These are phyloP conservation scores for Calocybe cyanea DNA, from an alignment of 768 basidiomycete species.

Conservation along the genomic window DNA sequence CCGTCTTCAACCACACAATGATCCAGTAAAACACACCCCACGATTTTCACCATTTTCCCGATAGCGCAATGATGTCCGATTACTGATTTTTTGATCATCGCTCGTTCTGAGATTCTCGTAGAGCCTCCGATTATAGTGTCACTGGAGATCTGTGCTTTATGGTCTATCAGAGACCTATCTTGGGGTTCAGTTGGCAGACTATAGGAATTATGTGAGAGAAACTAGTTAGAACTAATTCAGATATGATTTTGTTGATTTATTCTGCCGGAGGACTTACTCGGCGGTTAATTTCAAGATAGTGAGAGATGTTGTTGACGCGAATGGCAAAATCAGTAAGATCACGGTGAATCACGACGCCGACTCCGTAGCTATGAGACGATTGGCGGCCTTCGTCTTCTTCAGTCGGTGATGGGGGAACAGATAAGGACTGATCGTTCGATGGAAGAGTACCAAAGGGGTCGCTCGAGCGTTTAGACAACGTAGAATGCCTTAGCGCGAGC, in stretches of 20 bases:
- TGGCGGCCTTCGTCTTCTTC: slow-evolving; percentile 32
- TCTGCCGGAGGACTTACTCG: slow-evolving; percentile 43
- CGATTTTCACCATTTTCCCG: slow-evolving; percentile 80
- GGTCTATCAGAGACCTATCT: slow-evolving; percentile 67
- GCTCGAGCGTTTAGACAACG: slow-evolving; percentile 28
- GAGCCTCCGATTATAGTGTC: slow-evolving; percentile 83
- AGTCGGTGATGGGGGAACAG: slow-evolving; percentile 43
- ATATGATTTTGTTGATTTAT: neutral
- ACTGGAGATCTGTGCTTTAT: slow-evolving; percentile 76
- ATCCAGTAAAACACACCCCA: slow-evolving; percentile 80
- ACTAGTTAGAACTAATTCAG: slow-evolving; percentile 28
- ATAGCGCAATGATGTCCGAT: slow-evolving; percentile 83
- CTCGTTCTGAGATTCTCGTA: slow-evolving; percentile 76
- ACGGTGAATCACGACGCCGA: slow-evolving; percentile 62
- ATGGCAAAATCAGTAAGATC: slow-evolving; percentile 52
- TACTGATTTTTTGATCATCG: slow-evolving; percentile 74
- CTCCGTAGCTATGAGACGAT: slow-evolving; percentile 47
- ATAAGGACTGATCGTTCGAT: slow-evolving; percentile 28
- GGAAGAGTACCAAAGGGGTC: slow-evolving; percentile 15
- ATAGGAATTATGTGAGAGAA: slow-evolving; percentile 49
- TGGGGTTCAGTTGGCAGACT: slow-evolving; percentile 56
- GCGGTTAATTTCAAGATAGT: slow-evolving; percentile 79
- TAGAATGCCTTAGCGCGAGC: slow-evolving; percentile 59
- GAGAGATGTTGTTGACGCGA: slow-evolving; percentile 72
- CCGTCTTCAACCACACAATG: slow-evolving; percentile 88